Percentiles rank a stretch among this genome's conserved stretches.
Evolutionary conservation across 139 green algal species (phyloP).

Genomic region (Chlorella sorokiniana): DNA sequence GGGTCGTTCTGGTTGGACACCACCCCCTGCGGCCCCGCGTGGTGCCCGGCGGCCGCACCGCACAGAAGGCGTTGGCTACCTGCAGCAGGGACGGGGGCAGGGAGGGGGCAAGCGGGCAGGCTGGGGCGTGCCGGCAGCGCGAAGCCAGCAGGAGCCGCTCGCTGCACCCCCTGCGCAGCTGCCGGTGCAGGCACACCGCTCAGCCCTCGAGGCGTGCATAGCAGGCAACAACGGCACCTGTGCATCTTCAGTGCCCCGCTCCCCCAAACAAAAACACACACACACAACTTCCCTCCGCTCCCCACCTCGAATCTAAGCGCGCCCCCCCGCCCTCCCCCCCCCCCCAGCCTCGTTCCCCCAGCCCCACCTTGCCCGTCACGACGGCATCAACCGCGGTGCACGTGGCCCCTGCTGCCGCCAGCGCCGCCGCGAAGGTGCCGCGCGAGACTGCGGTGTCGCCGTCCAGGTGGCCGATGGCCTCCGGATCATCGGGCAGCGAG

Average conservation of each 20-base stretch:
- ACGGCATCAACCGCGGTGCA: slow-evolving; percentile 75
- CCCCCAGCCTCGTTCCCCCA: neutral
- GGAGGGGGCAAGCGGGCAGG: neutral
- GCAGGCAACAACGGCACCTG: too few species aligned
- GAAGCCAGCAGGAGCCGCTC: neutral
- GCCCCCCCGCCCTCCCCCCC: neutral
- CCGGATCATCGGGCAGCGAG: slow-evolving; percentile 49
- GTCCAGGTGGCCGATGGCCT: slow-evolving; percentile 73
- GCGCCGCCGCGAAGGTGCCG: slow-evolving; percentile 71
- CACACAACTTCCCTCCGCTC: too few species aligned
- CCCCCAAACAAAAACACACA: too few species aligned
- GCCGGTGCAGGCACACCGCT: too few species aligned
- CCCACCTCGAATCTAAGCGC: neutral
- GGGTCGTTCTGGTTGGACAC: slow-evolving; percentile 60
- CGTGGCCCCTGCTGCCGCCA: slow-evolving; percentile 77
- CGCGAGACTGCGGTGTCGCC: slow-evolving; percentile 82
- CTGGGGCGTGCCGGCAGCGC: neutral
- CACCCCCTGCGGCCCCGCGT: slow-evolving; percentile 78
- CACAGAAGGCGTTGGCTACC: slow-evolving; percentile 83
- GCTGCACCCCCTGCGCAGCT: neutral
- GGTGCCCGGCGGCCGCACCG: slow-evolving; percentile 91
- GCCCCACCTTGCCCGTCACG: slow-evolving; percentile 48
- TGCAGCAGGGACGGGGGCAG: neutral
- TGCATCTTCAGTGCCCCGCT: too few species aligned
- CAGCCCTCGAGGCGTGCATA: too few species aligned